phyloP scores from a whole-genome alignment of 2,329 filamentous ascomycete genomes.

The Scedosporium apiospermum region DNA sequence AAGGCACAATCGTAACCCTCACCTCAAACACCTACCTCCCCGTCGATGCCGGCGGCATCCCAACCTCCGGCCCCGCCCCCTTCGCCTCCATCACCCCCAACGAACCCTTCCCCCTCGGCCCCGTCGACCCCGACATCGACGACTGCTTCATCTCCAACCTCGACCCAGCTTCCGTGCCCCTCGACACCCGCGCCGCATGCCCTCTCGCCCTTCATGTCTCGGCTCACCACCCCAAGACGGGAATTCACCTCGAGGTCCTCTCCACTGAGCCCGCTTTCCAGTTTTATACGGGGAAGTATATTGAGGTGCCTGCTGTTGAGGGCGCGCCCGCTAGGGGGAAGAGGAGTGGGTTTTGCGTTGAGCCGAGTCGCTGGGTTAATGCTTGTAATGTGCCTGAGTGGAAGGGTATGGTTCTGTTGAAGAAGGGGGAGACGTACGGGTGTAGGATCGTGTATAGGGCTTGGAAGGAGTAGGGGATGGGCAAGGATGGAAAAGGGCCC shows the following conservation, averaged over 20 bases:
- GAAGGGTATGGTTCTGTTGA: slow-evolving; percentile 68
- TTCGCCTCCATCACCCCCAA: slow-evolving; percentile 58
- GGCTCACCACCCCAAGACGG: slow-evolving; percentile 64
- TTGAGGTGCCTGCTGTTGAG: slow-evolving; percentile 63
- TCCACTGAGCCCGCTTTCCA: slow-evolving; percentile 96
- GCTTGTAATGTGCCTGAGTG: slow-evolving; percentile 74
- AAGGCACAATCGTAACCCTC: slow-evolving; percentile 58
- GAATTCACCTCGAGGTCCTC: slow-evolving; percentile 74
- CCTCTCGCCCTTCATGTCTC: slow-evolving; percentile 59
- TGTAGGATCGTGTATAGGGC: slow-evolving; percentile 73
- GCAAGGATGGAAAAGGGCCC: neutral
- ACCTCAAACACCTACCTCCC: slow-evolving; percentile 58
- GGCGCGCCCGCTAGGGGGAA: slow-evolving; percentile 52
- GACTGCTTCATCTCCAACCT: slow-evolving; percentile 78
- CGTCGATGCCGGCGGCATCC: slow-evolving; percentile 64
- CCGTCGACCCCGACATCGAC: slow-evolving; percentile 67
- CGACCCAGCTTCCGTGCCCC: slow-evolving; percentile 46
- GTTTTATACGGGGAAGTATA: slow-evolving; percentile 86
- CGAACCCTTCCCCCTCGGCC: slow-evolving; percentile 62
- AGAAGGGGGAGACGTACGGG: slow-evolving; percentile 78
- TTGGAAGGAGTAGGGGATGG: slow-evolving; percentile 56
- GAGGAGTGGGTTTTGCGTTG: slow-evolving; percentile 79
- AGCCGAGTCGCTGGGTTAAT: slow-evolving; percentile 86
- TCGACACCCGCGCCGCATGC: slow-evolving; percentile 51
- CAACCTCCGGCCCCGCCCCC: slow-evolving; percentile 54